Conservation (phyloP, 225 moss, liverwort and hornwort species). For the Marchantia polymorpha region DNA sequence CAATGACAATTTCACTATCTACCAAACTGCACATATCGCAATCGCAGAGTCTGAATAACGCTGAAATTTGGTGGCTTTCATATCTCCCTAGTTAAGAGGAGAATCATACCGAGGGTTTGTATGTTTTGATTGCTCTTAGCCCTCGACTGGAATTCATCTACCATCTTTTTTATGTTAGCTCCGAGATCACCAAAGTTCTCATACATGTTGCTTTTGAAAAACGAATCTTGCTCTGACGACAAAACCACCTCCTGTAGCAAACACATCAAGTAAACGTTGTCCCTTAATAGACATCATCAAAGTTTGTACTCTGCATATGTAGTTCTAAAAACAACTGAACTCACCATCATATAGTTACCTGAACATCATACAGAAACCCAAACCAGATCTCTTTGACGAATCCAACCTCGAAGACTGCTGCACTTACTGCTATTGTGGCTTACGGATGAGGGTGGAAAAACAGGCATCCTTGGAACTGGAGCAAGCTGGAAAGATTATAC, state of each 20-base stretch:
- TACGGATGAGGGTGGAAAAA: no score
- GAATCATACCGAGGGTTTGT: conserved; percentile 75
- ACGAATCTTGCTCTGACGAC: conserved; percentile 92
- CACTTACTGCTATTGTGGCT: no score
- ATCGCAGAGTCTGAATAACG: not conserved
- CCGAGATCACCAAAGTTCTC: conserved; percentile 99
- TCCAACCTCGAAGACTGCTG: no score
- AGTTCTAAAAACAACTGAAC: no score
- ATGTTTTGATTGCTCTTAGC: conserved; percentile 94
- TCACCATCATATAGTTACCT: no score
- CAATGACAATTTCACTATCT: no score
- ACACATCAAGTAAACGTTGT: not conserved
- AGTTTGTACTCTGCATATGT: not conserved
- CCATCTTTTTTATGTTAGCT: conserved; percentile 96
- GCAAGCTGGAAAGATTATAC: not conserved
- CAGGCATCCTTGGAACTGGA: no score
- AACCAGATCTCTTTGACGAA: no score
- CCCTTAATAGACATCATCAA: not conserved
- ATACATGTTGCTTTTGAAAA: conserved; percentile 94
- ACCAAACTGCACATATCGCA: no score
- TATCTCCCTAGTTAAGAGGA: not conserved
- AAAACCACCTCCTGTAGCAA: conserved; percentile 78
- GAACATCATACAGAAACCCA: no score
- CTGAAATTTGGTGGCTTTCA: not conserved
- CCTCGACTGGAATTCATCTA: conserved; percentile 92